These are phyloP conservation scores for Malassezia dermatis DNA, from an alignment of 1,284 basidiomycete species.

Conservation along the genomic window DNA sequence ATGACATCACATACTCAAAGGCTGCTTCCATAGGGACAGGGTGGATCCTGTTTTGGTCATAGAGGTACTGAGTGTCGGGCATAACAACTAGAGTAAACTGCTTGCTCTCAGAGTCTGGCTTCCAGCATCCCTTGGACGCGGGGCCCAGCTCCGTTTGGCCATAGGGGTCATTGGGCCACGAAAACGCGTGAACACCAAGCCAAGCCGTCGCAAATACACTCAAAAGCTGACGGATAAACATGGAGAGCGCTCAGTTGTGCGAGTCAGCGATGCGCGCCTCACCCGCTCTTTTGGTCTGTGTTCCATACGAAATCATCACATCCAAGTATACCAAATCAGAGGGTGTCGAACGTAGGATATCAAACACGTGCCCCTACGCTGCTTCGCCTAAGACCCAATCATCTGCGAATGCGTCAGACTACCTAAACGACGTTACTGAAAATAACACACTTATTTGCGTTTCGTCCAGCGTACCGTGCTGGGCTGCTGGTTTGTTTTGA, in stretches of 20 bases:
- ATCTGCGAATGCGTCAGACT: background rate
- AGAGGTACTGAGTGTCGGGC: constrained; percentile 8
- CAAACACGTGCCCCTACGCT: background rate
- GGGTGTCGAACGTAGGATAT: background rate
- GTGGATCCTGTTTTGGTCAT: constrained; percentile 2
- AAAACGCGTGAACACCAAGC: background rate
- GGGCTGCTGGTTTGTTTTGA: constrained; percentile 34
- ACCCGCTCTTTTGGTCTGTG: background rate
- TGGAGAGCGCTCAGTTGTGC: background rate
- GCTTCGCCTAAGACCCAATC: background rate
- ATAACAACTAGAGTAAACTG: constrained; percentile 4
- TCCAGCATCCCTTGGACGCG: background rate
- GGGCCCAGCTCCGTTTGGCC: background rate
- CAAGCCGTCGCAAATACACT: background rate
- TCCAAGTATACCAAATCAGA: background rate
- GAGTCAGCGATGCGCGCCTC: background rate
- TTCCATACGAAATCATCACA: background rate
- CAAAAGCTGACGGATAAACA: background rate
- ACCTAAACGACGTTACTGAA: background rate
- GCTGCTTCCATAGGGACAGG: constrained; percentile 1
- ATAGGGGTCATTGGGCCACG: constrained; percentile 2
- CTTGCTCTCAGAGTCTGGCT: background rate
- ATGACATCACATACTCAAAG: constrained; percentile 1
- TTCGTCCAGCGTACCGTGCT: constrained; percentile 36
- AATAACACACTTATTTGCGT: background rate